Conservation (phyloP, 345 rosid genomes). For the Syzygium grande region DNA sequence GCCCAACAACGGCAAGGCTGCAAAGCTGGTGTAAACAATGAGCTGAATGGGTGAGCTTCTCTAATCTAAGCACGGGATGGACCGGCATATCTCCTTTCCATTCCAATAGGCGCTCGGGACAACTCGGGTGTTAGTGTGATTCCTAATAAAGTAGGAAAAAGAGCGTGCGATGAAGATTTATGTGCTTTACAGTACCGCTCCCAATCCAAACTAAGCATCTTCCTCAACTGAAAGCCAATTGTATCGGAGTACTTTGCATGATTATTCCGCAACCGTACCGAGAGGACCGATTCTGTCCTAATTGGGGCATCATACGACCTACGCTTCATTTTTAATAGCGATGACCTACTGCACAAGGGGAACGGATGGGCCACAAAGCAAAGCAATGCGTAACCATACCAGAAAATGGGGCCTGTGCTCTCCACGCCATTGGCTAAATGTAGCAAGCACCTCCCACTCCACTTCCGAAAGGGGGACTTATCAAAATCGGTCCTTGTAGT, state of each 20-base stretch:
- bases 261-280: neutral
- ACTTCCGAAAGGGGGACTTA: neutral
- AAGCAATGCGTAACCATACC: neutral
- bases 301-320: neutral
- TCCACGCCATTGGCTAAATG: neutral
- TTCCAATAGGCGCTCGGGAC: neutral
- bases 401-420: neutral
- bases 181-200: neutral
- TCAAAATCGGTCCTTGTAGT: neutral
- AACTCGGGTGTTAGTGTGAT: too few species aligned
- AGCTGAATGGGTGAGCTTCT: neutral
- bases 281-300: neutral
- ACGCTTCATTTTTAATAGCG: neutral
- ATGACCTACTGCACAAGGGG: neutral
- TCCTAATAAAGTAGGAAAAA: neutral
- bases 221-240: neutral
- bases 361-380: neutral
- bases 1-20: neutral
- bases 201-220: rapidly evolving
- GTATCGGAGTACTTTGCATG: neutral
- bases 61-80: neutral
- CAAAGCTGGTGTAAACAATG: neutral
- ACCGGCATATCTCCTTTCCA: neutral
- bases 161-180: neutral
- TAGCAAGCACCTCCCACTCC: neutral